phyloP scores from a whole-genome alignment of 2,329 filamentous ascomycete species.

The Ploettnerulaceae sp. region DNA sequence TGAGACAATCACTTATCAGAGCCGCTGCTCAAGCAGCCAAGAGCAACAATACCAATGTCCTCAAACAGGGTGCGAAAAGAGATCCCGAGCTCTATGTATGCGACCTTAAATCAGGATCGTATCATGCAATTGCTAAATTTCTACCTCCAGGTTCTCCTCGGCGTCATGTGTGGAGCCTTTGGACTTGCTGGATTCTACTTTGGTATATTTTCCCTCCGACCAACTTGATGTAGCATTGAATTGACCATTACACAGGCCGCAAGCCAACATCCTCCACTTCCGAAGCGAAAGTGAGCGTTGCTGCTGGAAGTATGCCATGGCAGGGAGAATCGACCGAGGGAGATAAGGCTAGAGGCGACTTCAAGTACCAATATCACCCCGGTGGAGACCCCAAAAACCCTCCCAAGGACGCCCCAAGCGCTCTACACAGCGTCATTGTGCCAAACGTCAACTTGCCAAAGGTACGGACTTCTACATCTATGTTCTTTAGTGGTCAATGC shows the following conservation, averaged over 20 bases:
- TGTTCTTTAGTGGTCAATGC: conserved; percentile 9
- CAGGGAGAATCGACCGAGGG: conserved; percentile 61
- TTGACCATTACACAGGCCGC: conserved; percentile 51
- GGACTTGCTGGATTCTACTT: conserved; percentile 88
- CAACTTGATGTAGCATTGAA: conserved; percentile 13
- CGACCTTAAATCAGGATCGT: neutral
- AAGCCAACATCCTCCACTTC: conserved; percentile 82
- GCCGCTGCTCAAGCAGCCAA: conserved; percentile 37
- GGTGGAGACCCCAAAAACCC: conserved; percentile 72
- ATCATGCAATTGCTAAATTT: conserved; percentile 7
- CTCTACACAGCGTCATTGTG: conserved; percentile 89
- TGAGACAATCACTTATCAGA: conserved; percentile 17
- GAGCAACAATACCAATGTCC: conserved; percentile 40
- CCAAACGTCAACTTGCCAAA: conserved; percentile 90
- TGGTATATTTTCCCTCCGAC: conserved; percentile 44
- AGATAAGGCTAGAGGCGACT: conserved; percentile 52
- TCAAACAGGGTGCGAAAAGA: conserved; percentile 60
- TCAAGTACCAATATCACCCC: conserved; percentile 58
- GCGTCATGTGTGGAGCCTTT: conserved; percentile 85
- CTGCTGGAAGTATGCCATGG: conserved; percentile 84
- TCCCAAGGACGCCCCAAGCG: conserved; percentile 87
- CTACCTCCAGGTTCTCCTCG: conserved; percentile 69
- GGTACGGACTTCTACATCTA: conserved; percentile 45
- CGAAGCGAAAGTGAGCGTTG: conserved; percentile 71
- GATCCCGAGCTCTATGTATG: conserved; percentile 74